phyloP scores from a whole-genome alignment of 768 basidiomycete genomes.

The Tylopilus intermedius region DNA sequence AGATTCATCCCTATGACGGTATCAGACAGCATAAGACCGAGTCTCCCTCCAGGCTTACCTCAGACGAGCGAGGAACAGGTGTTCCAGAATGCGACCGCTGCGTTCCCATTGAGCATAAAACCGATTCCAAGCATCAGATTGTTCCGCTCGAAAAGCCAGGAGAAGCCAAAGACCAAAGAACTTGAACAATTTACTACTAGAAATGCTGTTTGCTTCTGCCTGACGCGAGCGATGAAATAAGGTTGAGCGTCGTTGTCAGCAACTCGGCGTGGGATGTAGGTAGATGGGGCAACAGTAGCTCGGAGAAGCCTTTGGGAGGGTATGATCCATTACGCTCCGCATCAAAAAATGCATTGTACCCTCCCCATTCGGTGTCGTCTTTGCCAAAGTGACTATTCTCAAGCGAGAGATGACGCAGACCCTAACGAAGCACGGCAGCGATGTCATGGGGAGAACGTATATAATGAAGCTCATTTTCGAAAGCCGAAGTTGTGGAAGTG shows the following conservation, averaged over 20 bases:
- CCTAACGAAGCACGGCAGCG: conserved; percentile 79
- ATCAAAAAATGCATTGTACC: conserved; percentile 64
- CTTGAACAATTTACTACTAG: conserved; percentile 74
- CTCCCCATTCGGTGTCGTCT: conserved; percentile 47
- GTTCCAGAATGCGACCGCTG: conserved; percentile 67
- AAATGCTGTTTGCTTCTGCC: conserved; percentile 65
- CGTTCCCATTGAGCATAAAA: conserved; percentile 77
- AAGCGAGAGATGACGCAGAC: conserved; percentile 65
- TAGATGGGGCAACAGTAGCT: conserved; percentile 54
- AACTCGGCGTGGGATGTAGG: conserved; percentile 56
- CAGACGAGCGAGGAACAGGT: conserved; percentile 68
- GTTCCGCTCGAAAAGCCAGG: conserved; percentile 40
- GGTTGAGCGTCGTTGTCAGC: conserved; percentile 50
- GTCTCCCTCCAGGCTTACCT: conserved; percentile 40
- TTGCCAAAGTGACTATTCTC: conserved; percentile 58
- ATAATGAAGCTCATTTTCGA: conserved; percentile 61
- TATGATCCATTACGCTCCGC: conserved; percentile 58
- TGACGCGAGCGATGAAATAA: conserved; percentile 70
- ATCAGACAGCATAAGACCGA: conserved; percentile 5
- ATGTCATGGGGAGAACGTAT: conserved; percentile 70
- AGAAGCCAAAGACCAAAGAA: conserved; percentile 73
- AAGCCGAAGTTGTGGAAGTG: conserved; percentile 43
- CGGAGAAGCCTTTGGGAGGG: conserved; percentile 58
- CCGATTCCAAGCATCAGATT: conserved; percentile 52
- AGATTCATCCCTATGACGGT: conserved; percentile 50